Evolutionary conservation across 495 filamentous ascomycete species (phyloP).

Genomic region (Tuber magnatum): DNA sequence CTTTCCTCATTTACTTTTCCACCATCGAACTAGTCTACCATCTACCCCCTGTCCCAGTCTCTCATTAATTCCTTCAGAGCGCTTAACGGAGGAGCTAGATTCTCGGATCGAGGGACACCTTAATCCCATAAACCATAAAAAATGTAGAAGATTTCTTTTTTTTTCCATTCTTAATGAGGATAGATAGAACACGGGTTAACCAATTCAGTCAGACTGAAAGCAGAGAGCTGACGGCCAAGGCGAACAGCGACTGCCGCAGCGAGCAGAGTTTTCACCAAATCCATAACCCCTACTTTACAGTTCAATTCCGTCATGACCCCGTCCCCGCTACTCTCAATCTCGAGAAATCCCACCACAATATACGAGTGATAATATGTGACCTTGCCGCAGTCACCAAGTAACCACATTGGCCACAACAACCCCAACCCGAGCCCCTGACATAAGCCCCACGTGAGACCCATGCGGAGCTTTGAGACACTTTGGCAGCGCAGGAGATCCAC

Average conservation of each 20-base stretch:
- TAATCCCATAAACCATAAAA: constrained; percentile 1
- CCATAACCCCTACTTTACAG: not conserved
- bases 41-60: not conserved
- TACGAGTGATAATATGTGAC: not conserved
- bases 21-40: not conserved
- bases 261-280: not conserved
- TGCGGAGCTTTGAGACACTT: not conserved
- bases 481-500: not conserved
- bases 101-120: not conserved
- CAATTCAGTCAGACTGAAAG: not conserved
- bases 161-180: not conserved
- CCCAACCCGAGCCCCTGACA: not conserved
- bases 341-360: not conserved
- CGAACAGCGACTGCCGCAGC: not conserved
- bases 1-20: not conserved
- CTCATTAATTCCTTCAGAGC: not conserved
- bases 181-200: constrained; percentile 2
- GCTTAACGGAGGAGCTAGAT: not conserved
- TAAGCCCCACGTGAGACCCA: not conserved
- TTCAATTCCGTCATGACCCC: not conserved
- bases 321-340: not conserved
- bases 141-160: constrained; percentile 1
- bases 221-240: not conserved
- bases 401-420: not conserved
- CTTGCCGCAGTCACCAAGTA: not conserved